Evolutionary conservation across 2,329 filamentous ascomycete species (phyloP), one percentile per base, ranked within the genome.

Genomic region (Dendryphion nanum): DNA sequence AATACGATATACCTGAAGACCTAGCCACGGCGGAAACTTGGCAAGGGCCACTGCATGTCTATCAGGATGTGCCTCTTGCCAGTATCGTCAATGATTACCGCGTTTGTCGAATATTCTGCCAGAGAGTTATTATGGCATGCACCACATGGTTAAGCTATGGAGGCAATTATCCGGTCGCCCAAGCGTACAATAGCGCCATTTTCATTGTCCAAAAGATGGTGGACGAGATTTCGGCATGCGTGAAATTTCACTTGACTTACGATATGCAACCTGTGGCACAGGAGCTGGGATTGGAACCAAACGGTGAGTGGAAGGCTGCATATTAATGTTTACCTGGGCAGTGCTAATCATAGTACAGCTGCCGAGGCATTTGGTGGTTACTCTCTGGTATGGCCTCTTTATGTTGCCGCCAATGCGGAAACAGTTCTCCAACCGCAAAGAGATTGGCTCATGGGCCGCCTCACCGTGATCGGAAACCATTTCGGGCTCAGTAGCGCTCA

Each of bases 1-100:
- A 56, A 6, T 52, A 47, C 18, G 48, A 55, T 2, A 41, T 53
- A 1, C 51, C 59, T 2, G 57, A 61, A 3, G 57, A 67, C 15
- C 37, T 64, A 3, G 41, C 51, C 2, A 45, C 47, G 3, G 53
- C 63, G 1, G 51, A 56, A 10, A 44, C 58, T 14, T 69, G 66
- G 65, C 51, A 54, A 2, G 67, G 67, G 6, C 63, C 66, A 18
- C 57, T 67, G 33, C 64, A 69, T 35, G 54, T 60, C 2, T 69
- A 69, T 41, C 55, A 63, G 13, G 66, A 69, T 34, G 53, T 69
- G 2, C 55, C 54, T 15, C 51, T 67, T 7, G 64, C 65, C 2
- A 65, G 59, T 33, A 62, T 68, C 40, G 53, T 64, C 36, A 69
- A 69, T 35, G 65, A 69, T 37, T 67, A 69, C 43, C 57, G 67